Evolutionary conservation across 768 basidiomycete species (phyloP).

Genomic region (Boletus bicolor): DNA sequence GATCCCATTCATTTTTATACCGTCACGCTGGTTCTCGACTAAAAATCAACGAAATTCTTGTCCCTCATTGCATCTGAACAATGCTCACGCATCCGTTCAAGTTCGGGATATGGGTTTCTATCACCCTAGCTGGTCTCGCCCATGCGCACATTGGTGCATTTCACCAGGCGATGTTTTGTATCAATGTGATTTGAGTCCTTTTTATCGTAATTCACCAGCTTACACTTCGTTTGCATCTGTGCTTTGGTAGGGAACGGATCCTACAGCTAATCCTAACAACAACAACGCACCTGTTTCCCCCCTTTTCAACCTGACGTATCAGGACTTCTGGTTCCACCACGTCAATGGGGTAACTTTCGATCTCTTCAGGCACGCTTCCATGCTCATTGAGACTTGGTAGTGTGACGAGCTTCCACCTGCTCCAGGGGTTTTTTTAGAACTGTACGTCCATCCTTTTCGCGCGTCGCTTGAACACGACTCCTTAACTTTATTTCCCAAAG

Average conservation of each 20-base stretch:
- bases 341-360: background rate
- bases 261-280: background rate
- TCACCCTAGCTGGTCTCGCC: constrained; percentile 11
- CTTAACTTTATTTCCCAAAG: constrained; percentile 5
- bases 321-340: constrained; percentile 7
- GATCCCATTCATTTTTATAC: background rate
- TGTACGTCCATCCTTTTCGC: constrained; percentile 7
- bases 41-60: background rate
- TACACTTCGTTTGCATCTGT: background rate
- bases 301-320: background rate
- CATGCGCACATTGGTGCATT: constrained; percentile 2
- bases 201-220: background rate
- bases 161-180: background rate
- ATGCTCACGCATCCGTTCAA: constrained; percentile 1
- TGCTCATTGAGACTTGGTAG: constrained; percentile 4
- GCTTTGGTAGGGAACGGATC: constrained; percentile 1
- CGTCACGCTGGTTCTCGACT: constrained; percentile 10
- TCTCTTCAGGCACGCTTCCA: background rate
- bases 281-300: background rate
- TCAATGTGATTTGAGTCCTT: constrained; percentile 6
- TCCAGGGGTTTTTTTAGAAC: background rate
- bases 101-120: constrained; percentile 1
- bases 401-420: background rate
- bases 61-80: background rate
- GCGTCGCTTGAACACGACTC: background rate